These are phyloP conservation scores for Cryptosporidium tyzzeri DNA, from an alignment of 169 alveolate genomes.

Conservation along the genomic window DNA sequence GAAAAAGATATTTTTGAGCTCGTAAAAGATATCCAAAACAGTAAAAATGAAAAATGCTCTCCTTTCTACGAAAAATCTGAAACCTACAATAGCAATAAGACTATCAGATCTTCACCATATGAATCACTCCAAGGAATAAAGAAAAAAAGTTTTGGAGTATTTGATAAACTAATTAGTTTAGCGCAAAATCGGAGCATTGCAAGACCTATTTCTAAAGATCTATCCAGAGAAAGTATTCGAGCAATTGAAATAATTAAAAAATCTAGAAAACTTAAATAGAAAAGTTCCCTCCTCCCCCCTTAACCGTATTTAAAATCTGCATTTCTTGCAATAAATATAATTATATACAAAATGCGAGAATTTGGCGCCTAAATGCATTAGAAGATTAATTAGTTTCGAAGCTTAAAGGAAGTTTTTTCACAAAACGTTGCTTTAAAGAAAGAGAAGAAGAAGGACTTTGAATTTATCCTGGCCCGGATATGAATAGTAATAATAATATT, in stretches of 20 bases:
- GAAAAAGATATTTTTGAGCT: background rate
- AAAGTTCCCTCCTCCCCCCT: no score
- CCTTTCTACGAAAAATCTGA: background rate
- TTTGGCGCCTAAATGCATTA: background rate
- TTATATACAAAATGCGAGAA: background rate
- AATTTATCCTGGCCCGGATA: no score
- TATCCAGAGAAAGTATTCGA: conserved; percentile 35
- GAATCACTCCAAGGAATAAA: background rate
- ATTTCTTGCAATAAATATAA: background rate
- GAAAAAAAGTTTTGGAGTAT: conserved; percentile 40
- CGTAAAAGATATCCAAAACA: background rate
- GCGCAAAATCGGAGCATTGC: conserved; percentile 9
- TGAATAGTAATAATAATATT: background rate
- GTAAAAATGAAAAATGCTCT: background rate
- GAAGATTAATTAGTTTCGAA: background rate
- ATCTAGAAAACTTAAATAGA: conserved; percentile 11
- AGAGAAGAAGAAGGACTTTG: background rate
- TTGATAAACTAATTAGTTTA: conserved; percentile 47
- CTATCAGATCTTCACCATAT: background rate
- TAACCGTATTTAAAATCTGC: background rate
- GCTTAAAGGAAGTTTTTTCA: background rate
- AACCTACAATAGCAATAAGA: background rate
- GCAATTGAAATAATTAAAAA: conserved; percentile 65
- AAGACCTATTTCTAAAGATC: background rate
- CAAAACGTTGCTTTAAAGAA: background rate